Conservation (phyloP, 1,284 basidiomycete species). For the Ceratobasidium sp. region DNA sequence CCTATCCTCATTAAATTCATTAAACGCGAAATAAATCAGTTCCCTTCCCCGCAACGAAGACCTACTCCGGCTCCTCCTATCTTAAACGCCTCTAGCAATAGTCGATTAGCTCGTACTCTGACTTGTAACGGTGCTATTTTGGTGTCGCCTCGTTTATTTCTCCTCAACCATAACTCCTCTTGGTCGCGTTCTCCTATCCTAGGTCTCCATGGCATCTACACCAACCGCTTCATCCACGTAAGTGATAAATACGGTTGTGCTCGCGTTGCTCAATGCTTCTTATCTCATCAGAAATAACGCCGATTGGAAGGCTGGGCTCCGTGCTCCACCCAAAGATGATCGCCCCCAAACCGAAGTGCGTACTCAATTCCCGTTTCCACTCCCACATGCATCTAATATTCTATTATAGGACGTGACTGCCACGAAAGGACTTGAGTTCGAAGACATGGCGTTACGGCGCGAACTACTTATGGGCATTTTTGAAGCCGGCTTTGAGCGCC, state of each 20-base stretch:
- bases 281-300: constrained; percentile 18
- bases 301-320: constrained; percentile 82
- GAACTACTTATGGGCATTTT: constrained; percentile 94
- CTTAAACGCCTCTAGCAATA: no score
- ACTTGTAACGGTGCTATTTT: no score
- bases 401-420: constrained; percentile 80
- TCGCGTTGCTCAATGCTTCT: not conserved
- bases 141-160: no score
- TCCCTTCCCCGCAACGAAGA: not conserved
- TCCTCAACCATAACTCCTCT: no score
- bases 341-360: constrained; percentile 89
- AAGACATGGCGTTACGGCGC: constrained; percentile 84
- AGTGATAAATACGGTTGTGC: constrained; percentile 15
- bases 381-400: constrained; percentile 27
- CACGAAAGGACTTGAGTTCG: constrained; percentile 92
- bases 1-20: not conserved
- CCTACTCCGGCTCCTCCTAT: not conserved
- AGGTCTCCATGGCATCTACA: constrained; percentile 57
- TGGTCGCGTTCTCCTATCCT: no score
- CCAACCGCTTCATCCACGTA: constrained; percentile 52
- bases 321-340: constrained; percentile 89
- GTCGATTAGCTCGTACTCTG: no score
- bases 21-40: constrained; percentile 11
- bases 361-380: not conserved
- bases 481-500: constrained; percentile 96